Evolutionary conservation across 2,329 filamentous ascomycete genomes (phyloP).

Genomic region (Daldinia eschscholtzii): DNA sequence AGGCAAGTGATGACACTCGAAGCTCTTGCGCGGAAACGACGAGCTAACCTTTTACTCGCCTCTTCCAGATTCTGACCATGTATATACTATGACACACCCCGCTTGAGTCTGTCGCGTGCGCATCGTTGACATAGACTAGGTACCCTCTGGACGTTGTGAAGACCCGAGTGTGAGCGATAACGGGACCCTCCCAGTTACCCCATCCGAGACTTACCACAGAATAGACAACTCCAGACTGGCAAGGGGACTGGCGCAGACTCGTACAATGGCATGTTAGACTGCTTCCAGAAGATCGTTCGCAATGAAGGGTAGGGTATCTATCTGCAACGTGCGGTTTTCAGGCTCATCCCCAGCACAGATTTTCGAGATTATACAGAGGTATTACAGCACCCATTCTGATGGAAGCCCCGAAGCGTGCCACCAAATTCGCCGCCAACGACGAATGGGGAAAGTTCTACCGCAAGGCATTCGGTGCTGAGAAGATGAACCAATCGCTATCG

Average conservation of each 20-base stretch:
- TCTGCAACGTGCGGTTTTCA: conserved; percentile 4
- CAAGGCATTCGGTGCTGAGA: conserved; percentile 81
- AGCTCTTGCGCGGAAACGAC: background rate
- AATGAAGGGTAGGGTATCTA: conserved; percentile 82
- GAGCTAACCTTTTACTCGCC: conserved; percentile 36
- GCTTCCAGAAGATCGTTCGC: conserved; percentile 96
- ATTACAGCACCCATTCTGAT: conserved; percentile 97
- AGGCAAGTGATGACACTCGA: conserved; percentile 70
- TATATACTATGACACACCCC: conserved; percentile 62
- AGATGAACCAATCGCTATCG: conserved; percentile 93
- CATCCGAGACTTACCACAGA: conserved; percentile 29
- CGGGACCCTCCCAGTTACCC: conserved; percentile 14
- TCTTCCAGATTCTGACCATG: conserved; percentile 84
- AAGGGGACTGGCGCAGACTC: conserved; percentile 78
- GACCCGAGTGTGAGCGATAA: conserved; percentile 84
- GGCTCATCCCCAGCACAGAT: conserved; percentile 61
- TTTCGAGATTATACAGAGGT: conserved; percentile 92
- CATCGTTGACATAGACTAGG: conserved; percentile 65
- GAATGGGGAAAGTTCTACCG: conserved; percentile 97
- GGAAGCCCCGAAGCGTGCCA: conserved; percentile 90
- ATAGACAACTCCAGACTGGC: conserved; percentile 87
- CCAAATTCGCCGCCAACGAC: conserved; percentile 99
- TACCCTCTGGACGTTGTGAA: conserved; percentile 99
- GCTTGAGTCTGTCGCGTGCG: conserved; percentile 30
- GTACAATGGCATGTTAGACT: conserved; percentile 98